Evolutionary conservation across 441 rosid species (phyloP).

Genomic region (Gossypium gossypioides): DNA sequence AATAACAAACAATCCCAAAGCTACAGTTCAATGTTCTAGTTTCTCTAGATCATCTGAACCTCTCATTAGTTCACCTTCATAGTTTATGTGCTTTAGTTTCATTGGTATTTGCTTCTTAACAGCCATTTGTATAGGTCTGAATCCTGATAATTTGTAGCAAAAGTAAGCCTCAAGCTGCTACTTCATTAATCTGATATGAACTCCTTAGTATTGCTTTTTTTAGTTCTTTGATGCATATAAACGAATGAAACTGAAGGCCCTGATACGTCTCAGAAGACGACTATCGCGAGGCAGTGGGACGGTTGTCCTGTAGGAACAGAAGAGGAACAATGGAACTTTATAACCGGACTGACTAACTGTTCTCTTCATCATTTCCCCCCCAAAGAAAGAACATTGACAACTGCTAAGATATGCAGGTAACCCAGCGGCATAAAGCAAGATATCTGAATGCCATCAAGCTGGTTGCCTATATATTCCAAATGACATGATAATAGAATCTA

Average conservation of each 20-base stretch:
- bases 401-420: slow-evolving; percentile 13
- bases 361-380: background rate
- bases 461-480: slow-evolving; percentile 5
- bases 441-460: background rate
- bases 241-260: background rate
- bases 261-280: too few species aligned
- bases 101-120: slow-evolving; percentile 18
- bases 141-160: slow-evolving; percentile 9
- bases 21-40: slow-evolving; percentile 44
- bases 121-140: slow-evolving; percentile 23
- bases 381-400: background rate
- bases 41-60: slow-evolving; percentile 61
- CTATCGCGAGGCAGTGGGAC: background rate
- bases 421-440: background rate
- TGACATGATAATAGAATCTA: background rate
- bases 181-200: background rate
- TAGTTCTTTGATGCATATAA: background rate
- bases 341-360: background rate
- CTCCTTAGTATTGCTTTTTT: background rate
- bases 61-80: slow-evolving; percentile 43
- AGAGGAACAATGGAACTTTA: background rate
- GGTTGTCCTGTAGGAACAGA: background rate
- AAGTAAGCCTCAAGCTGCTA: slow-evolving; percentile 12
- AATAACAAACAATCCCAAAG: slow-evolving; percentile 21
- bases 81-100: slow-evolving; percentile 16